Evolutionary conservation across 2,329 filamentous ascomycete genomes (phyloP).

Genomic region (Cercospora beticola): DNA sequence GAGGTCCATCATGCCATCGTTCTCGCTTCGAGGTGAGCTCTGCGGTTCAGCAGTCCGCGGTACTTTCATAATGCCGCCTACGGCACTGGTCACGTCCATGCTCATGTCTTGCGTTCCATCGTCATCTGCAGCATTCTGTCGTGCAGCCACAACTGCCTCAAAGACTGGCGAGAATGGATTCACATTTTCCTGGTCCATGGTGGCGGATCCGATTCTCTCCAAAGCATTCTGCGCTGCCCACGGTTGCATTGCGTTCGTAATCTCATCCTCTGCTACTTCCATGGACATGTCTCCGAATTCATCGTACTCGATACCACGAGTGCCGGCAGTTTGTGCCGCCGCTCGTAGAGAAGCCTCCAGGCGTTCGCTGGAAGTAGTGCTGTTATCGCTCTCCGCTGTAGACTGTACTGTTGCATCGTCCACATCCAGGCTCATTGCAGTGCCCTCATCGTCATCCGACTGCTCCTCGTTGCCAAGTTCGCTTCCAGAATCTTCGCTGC

Average conservation of each 20-base stretch:
- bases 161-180: constrained; percentile 51
- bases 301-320: constrained; percentile 63
- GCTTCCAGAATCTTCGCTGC: constrained; percentile 44
- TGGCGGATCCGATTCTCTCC: constrained; percentile 28
- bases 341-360: constrained; percentile 76
- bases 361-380: constrained; percentile 67
- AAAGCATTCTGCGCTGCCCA: constrained; percentile 61
- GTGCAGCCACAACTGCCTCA: constrained; percentile 35
- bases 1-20: constrained; percentile 56
- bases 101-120: constrained; percentile 67
- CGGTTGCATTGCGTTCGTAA: constrained; percentile 71
- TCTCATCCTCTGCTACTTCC: constrained; percentile 61
- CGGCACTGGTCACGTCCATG: constrained; percentile 86
- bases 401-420: constrained; percentile 50
- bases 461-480: constrained; percentile 56
- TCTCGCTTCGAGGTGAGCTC: constrained; percentile 40
- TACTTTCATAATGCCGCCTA: constrained; percentile 72
- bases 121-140: constrained; percentile 33
- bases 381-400: constrained; percentile 41
- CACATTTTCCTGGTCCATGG: constrained; percentile 51
- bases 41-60: constrained; percentile 33
- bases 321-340: constrained; percentile 73
- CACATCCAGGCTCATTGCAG: constrained; percentile 74
- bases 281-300: constrained; percentile 57
- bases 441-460: constrained; percentile 66